Evolutionary conservation across 257 asterid genomes (phyloP).

Genomic region (Euphrasia confusa): DNA sequence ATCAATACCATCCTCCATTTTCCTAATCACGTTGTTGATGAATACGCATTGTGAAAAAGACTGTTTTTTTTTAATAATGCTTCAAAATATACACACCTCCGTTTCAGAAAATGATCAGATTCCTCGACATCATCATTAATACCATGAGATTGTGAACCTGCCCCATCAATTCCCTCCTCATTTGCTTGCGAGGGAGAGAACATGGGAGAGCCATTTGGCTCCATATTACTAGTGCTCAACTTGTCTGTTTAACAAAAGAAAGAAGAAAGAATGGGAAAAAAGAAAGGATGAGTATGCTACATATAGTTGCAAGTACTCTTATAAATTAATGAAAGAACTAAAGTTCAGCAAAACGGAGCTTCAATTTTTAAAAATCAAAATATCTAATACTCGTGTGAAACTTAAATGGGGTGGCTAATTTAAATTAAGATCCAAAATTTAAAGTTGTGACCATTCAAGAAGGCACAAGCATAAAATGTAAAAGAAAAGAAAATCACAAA

Average conservation of each 20-base stretch:
- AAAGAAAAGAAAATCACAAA: conserved; percentile 2
- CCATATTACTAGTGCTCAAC: conserved; percentile 37
- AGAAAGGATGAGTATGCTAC: conserved; percentile 8
- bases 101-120: conserved; percentile 64
- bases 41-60: conserved; percentile 16
- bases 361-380: neutral
- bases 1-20: conserved; percentile 68
- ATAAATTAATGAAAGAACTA: conserved; percentile 6
- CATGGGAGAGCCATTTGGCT: conserved; percentile 56
- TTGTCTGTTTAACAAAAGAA: conserved; percentile 47
- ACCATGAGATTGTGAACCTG: conserved; percentile 48
- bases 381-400: conserved; percentile 11
- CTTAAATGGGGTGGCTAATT: conserved; percentile 1
- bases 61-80: conserved; percentile 7
- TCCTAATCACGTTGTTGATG: conserved; percentile 49
- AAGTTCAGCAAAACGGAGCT: conserved; percentile 9
- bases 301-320: conserved; percentile 10
- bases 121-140: conserved; percentile 63
- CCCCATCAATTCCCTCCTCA: conserved; percentile 56
- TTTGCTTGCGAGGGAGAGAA: conserved; percentile 63
- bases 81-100: conserved; percentile 46
- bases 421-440: conserved; percentile 11
- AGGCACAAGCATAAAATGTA: conserved; percentile 17
- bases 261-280: conserved; percentile 15
- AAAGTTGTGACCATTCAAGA: conserved; percentile 11